Conservation (phyloP, 129 eudicot species). For the Lactuca sativa region DNA sequence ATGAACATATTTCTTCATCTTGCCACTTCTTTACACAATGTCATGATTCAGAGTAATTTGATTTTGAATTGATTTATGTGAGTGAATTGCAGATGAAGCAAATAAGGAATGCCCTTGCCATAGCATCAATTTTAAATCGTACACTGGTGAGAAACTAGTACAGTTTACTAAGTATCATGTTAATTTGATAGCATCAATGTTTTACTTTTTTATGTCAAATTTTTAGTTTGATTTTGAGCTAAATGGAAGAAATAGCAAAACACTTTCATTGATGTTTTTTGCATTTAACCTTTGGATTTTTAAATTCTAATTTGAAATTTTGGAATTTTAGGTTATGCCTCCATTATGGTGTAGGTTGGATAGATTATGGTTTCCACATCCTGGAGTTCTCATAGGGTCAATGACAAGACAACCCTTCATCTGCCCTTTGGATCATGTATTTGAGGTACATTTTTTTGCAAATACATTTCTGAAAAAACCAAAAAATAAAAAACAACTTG, state of each 20-base stretch:
- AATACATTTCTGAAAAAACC: background rate
- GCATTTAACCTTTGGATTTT: too few species aligned
- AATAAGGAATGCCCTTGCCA: constrained; percentile 87
- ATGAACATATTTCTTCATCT: constrained; percentile 1
- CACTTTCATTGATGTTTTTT: too few species aligned
- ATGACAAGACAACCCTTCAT: constrained; percentile 87
- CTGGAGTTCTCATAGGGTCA: constrained; percentile 75
- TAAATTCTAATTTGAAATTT: constrained; percentile 6
- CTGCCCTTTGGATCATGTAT: constrained; percentile 93
- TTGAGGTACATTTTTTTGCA: constrained; percentile 62
- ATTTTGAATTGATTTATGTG: constrained; percentile 16
- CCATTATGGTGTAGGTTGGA: constrained; percentile 99
- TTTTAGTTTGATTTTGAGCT: too few species aligned
- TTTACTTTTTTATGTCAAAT: background rate
- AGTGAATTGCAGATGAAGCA: constrained; percentile 67
- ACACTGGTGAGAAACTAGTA: constrained; percentile 67
- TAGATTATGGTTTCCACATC: constrained; percentile 98
- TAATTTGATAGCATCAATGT: background rate
- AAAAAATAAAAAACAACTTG: background rate
- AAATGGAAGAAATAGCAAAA: too few species aligned
- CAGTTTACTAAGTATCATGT: background rate
- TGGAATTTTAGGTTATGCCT: constrained; percentile 86
- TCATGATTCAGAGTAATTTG: background rate
- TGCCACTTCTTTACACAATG: background rate
- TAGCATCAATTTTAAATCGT: constrained; percentile 77